A percentile compares a stretch with the other conserved stretches of the same genome.
phyloP scores from a whole-genome alignment of 108 stramenopile genomes.

The Nitzschia putrida region DNA sequence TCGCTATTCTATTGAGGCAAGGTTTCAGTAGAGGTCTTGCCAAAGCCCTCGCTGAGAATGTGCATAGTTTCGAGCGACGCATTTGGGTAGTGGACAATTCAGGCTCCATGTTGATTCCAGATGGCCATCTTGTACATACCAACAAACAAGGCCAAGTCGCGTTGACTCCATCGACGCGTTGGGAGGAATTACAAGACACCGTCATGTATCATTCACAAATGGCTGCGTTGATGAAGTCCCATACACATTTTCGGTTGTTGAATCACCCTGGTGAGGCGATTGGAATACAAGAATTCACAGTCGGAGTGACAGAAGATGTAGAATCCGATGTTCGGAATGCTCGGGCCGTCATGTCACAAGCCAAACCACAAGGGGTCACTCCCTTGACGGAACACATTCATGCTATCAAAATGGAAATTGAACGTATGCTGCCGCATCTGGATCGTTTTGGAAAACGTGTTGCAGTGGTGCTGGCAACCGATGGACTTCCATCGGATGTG shows the following conservation, averaged over 20 bases:
- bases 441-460: constrained; percentile 12
- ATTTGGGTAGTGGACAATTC: constrained; percentile 84
- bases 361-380: constrained; percentile 70
- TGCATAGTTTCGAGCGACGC: constrained; percentile 22
- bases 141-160: constrained; percentile 29
- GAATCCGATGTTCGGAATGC: constrained; percentile 48
- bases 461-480: constrained; percentile 59
- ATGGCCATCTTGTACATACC: constrained; percentile 39
- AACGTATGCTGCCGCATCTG: constrained; percentile 16
- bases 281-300: constrained; percentile 50
- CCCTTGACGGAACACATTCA: constrained; percentile 42
- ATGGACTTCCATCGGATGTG: constrained; percentile 75
- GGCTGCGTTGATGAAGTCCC: constrained; percentile 55
- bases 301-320: constrained; percentile 25
- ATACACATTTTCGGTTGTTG: constrained; percentile 60
- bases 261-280: constrained; percentile 49
- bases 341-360: constrained; percentile 45
- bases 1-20: constrained; percentile 11
- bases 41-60: constrained; percentile 12
- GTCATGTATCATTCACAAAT: constrained; percentile 69
- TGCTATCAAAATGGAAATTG: constrained; percentile 15
- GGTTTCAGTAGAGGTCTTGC: constrained; percentile 29
- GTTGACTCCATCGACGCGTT: constrained; percentile 46
- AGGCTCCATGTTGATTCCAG: constrained; percentile 40
- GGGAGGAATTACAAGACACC: constrained; percentile 67